Base-by-base conservation (phyloP, 441 rosid genomes). In the Hypseocharis bilobata region DNA sequence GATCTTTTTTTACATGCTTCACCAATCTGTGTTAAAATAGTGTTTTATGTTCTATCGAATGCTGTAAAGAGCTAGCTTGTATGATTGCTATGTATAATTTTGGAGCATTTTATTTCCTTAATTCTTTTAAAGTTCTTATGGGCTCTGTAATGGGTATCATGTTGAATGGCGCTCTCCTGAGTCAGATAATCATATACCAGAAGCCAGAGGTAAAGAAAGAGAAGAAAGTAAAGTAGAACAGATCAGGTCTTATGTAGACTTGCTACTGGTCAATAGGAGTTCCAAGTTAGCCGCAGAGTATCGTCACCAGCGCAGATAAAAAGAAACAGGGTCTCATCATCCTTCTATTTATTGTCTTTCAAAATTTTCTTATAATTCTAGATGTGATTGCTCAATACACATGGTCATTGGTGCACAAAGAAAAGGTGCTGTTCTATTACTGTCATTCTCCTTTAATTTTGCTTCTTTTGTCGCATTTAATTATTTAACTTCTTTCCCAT, bases 91-190 rank as follows among this genome's bases (percentile, higher is more conserved):
- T 11, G 1, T 42, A 3, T n/a, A 10, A 32, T 13, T 47, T 47
- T n/a, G 19, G 20, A 32, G 4, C 52, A 36, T 59, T 65, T 67
- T 51, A 16, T 71, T 19, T 78, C 81, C 85, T 84, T 64, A 52
- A 83, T 70, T 36, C 11, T 32, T 20, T 16, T 63, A 40, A 75
- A 92, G 96, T 92, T 77, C 67, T 86, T 61, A 17, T 78, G 83
- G 97, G 98, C 49, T 84, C 94, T 52, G 82, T 77, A 47, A 80
- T 88, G 61, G 92, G 96, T 30, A 73, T 83, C 62, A 22, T 82
- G 65, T 83, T 86, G 34, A 88, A 92, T 38, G 94, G 98, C 64
- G 79, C 87, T 25, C 81, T 90, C 83, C 83, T 90, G 71, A 84
- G 85, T 72, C 98, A 90, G 83, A 88, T 92, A 64, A 47, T 88